Evolutionary conservation across 2,329 filamentous ascomycete genomes (phyloP).

Genomic region (Penicillium sclerotiorum): DNA sequence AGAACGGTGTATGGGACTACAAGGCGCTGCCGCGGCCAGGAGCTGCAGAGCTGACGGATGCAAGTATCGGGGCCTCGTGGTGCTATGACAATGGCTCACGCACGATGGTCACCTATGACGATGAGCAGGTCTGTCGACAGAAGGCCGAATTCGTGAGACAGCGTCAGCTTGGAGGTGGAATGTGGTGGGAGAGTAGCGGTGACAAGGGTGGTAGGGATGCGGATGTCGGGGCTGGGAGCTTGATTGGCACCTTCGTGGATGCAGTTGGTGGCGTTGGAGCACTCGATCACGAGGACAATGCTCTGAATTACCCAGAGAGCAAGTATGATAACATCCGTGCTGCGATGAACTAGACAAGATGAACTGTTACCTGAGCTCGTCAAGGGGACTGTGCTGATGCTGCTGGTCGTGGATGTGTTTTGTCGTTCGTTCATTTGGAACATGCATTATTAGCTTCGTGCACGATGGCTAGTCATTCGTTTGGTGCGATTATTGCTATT

Average conservation of each 20-base stretch:
- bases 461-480: neutral
- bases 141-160: constrained; percentile 74
- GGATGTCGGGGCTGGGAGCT: constrained; percentile 53
- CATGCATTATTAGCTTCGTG: neutral
- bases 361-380: too few relatives aligned
- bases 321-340: constrained; percentile 43
- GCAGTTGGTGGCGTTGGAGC: constrained; percentile 34
- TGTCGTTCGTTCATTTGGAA: neutral
- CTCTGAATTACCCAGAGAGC: constrained; percentile 42
- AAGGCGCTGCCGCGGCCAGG: constrained; percentile 76
- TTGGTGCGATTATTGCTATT: neutral
- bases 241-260: constrained; percentile 63
- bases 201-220: constrained; percentile 63
- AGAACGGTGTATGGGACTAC: constrained; percentile 83
- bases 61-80: constrained; percentile 69
- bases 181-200: constrained; percentile 93
- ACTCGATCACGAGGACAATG: constrained; percentile 41
- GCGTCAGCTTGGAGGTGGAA: constrained; percentile 75
- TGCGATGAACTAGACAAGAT: constrained; percentile 13
- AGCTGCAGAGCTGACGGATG: constrained; percentile 66
- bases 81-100: constrained; percentile 67
- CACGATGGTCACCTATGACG: constrained; percentile 75
- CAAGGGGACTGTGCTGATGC: too few relatives aligned
- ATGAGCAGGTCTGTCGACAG: constrained; percentile 59
- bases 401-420: neutral